Conservation (phyloP, 495 filamentous ascomycete species). For the Penicillium tannophilum region DNA sequence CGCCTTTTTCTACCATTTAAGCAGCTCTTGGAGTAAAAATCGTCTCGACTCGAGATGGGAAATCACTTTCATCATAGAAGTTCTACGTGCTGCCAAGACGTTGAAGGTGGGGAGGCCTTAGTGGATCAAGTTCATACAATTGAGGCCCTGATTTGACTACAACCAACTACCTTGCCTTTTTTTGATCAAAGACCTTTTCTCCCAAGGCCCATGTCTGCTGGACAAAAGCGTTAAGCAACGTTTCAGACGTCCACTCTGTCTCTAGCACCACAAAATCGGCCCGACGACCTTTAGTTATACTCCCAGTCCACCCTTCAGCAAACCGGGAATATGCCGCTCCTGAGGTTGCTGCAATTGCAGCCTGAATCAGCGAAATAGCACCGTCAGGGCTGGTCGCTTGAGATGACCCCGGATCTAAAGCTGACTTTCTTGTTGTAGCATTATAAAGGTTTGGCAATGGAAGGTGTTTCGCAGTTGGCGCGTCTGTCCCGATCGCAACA, state of each 20-base stretch:
- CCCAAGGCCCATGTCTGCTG: constrained; percentile 58
- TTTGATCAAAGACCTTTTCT: constrained; percentile 38
- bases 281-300: constrained; percentile 47
- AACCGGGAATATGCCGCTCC: constrained; percentile 62
- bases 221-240: constrained; percentile 52
- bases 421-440: constrained; percentile 58
- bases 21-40: too few species aligned
- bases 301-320: constrained; percentile 53
- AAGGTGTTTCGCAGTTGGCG: constrained; percentile 60
- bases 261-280: constrained; percentile 62
- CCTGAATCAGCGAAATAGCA: constrained; percentile 32
- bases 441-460: constrained; percentile 61
- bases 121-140: too few species aligned
- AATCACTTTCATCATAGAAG: too few species aligned
- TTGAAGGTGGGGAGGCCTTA: too few species aligned
- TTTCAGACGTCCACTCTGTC: constrained; percentile 56
- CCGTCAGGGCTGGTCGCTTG: constrained; percentile 51
- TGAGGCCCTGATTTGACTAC: too few species aligned
- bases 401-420: constrained; percentile 48
- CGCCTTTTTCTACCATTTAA: too few species aligned
- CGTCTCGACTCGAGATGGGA: too few species aligned
- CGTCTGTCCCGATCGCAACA: constrained; percentile 61
- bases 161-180: too few species aligned
- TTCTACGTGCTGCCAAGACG: too few species aligned
- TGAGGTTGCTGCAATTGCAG: constrained; percentile 49